Conservation (phyloP, 768 basidiomycete species). For the Clitopilus hobsonii region DNA sequence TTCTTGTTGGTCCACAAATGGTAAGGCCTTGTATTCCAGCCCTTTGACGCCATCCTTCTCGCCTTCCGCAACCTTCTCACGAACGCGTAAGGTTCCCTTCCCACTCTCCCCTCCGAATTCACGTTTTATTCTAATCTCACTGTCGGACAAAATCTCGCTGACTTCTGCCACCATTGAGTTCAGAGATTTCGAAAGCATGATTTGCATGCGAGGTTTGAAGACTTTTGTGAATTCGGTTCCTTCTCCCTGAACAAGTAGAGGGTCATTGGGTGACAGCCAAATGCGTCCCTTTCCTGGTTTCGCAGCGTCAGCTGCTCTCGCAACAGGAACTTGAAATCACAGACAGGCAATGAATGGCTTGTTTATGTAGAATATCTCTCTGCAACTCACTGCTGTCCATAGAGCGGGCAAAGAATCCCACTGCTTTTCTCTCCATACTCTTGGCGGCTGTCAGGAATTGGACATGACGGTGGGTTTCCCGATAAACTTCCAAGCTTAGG, state of each 20-base stretch:
- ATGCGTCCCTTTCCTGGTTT: constrained; percentile 71
- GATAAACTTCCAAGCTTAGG: constrained; percentile 78
- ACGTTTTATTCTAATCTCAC: constrained; percentile 75
- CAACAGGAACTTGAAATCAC: constrained; percentile 85
- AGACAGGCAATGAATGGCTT: constrained; percentile 6
- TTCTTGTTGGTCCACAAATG: constrained; percentile 88
- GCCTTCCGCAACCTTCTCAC: constrained; percentile 63
- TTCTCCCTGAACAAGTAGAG: constrained; percentile 78
- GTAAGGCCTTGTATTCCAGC: constrained; percentile 75
- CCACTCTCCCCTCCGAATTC: constrained; percentile 84
- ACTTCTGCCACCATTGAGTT: constrained; percentile 80
- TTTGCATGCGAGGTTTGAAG: constrained; percentile 74
- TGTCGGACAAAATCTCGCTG: constrained; percentile 84
- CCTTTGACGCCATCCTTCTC: constrained; percentile 54
- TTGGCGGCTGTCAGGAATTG: constrained; percentile 87
- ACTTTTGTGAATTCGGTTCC: constrained; percentile 74
- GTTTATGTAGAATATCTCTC: too few relatives aligned
- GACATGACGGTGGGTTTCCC: constrained; percentile 77
- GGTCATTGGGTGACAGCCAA: constrained; percentile 67
- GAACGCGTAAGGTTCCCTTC: constrained; percentile 61
- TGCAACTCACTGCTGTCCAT: constrained; percentile 90
- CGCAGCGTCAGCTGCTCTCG: constrained; percentile 85
- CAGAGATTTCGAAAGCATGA: constrained; percentile 79
- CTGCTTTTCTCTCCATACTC: constrained; percentile 73
- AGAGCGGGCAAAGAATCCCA: constrained; percentile 77